These are phyloP conservation scores for Plectosphaerella cucumerina DNA, from an alignment of 2,329 filamentous ascomycete species.

Conservation along the genomic window DNA sequence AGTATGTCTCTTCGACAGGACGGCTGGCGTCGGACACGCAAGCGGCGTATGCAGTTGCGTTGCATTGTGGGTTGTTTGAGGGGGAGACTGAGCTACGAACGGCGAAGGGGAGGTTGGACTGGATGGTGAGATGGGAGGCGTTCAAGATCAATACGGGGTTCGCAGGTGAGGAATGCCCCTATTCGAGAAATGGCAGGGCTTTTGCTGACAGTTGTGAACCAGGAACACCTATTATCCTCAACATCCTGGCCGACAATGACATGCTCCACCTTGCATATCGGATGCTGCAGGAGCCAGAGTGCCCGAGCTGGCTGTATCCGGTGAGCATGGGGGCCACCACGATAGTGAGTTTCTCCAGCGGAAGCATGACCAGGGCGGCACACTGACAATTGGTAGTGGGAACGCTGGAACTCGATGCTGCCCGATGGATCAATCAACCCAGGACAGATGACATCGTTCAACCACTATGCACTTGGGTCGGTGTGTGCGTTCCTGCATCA, in stretches of 20 bases:
- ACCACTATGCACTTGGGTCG: constrained; percentile 36
- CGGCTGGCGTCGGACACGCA: constrained; percentile 14
- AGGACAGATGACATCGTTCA: constrained; percentile 35
- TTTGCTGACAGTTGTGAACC: background rate
- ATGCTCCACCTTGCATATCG: constrained; percentile 24
- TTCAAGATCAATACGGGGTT: constrained; percentile 37
- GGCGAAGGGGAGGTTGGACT: constrained; percentile 21
- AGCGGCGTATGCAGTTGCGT: constrained; percentile 14
- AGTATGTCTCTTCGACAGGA: constrained; percentile 13
- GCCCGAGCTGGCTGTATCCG: constrained; percentile 33
- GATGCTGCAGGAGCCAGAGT: constrained; percentile 29
- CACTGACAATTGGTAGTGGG: constrained; percentile 21
- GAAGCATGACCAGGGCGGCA: too few relatives aligned
- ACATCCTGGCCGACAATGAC: constrained; percentile 22
- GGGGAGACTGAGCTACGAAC: constrained; percentile 11
- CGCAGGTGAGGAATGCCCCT: constrained; percentile 32
- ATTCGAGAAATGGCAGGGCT: background rate
- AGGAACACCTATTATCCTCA: constrained; percentile 29
- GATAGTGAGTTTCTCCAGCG: constrained; percentile 15
- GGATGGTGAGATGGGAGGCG: constrained; percentile 26
- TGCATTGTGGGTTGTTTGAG: constrained; percentile 18
- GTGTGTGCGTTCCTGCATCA: constrained; percentile 32
- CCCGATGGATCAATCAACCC: constrained; percentile 31
- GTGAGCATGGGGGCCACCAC: constrained; percentile 35
- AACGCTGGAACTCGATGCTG: constrained; percentile 35